Conservation (phyloP, 306 rosid genomes). For the Quillaja saponaria region DNA sequence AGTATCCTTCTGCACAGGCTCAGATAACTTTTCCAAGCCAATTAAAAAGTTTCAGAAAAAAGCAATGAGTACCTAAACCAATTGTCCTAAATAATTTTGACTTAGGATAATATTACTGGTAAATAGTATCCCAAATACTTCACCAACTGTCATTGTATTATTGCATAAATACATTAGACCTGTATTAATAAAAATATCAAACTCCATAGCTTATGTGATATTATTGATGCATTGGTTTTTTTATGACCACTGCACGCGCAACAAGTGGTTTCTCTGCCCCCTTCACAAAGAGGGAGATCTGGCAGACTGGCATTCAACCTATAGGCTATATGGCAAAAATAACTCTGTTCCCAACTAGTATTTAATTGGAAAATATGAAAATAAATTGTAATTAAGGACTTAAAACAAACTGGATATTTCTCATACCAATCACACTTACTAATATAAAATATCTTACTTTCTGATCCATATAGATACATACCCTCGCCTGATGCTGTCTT, state of each 20-base stretch:
- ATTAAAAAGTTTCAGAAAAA: background rate
- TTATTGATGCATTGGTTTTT: background rate
- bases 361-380: background rate
- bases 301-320: background rate
- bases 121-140: no score
- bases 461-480: constrained; percentile 8
- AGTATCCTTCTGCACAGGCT: background rate
- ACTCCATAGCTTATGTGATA: background rate
- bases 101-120: background rate
- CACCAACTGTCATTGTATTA: no score
- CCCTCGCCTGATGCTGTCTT: constrained; percentile 56
- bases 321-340: background rate
- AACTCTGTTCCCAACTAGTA: background rate
- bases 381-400: background rate
- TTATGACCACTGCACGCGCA: background rate
- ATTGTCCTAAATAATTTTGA: background rate
- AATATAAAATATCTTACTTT: background rate
- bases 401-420: constrained; percentile 1
- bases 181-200: background rate
- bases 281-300: background rate
- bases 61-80: background rate
- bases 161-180: background rate
- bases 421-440: background rate
- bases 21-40: background rate
- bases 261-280: background rate